A percentile compares a stretch with the other conserved stretches of the same genome.
These are phyloP conservation scores for Filosporella fistucella DNA, from an alignment of 495 filamentous ascomycete species.

Conservation along the genomic window DNA sequence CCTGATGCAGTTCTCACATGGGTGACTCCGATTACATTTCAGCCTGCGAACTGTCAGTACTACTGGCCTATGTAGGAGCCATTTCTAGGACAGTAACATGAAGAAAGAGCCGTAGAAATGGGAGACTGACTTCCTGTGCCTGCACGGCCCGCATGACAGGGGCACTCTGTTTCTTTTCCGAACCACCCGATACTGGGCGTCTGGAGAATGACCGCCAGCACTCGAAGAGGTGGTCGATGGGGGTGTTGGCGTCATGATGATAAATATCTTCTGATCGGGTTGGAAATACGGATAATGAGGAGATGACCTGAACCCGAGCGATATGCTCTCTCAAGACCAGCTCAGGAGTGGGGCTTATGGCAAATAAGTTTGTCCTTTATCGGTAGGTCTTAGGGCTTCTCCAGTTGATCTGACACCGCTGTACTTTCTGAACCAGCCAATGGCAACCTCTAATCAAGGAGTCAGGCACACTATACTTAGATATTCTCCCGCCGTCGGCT, in stretches of 20 bases:
- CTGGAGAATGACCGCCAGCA: slow-evolving; percentile 71
- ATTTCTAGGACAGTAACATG: not conserved
- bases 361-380: slow-evolving; percentile 6
- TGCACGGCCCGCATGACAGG: slow-evolving; percentile 88
- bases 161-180: slow-evolving; percentile 93
- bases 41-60: slow-evolving; percentile 43
- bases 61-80: slow-evolving; percentile 4
- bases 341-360: too few relatives aligned
- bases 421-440: not conserved
- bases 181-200: slow-evolving; percentile 82
- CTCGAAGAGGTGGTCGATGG: slow-evolving; percentile 81
- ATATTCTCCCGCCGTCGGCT: slow-evolving; percentile 3
- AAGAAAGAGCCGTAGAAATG: slow-evolving; percentile 18
- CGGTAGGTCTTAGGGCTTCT: not conserved
- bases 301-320: slow-evolving; percentile 3
- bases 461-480: not conserved
- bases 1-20: slow-evolving; percentile 95
- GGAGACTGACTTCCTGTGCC: slow-evolving; percentile 81
- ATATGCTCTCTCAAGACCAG: not conserved
- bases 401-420: not conserved
- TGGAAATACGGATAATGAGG: not conserved
- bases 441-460: slow-evolving; percentile 2
- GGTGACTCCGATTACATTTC: slow-evolving; percentile 91
- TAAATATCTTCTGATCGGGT: slow-evolving; percentile 7
- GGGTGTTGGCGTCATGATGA: slow-evolving; percentile 79